These are phyloP conservation scores for Sclerotinia glacialis DNA, from an alignment of 2,329 filamentous ascomycete genomes.

Conservation along the genomic window DNA sequence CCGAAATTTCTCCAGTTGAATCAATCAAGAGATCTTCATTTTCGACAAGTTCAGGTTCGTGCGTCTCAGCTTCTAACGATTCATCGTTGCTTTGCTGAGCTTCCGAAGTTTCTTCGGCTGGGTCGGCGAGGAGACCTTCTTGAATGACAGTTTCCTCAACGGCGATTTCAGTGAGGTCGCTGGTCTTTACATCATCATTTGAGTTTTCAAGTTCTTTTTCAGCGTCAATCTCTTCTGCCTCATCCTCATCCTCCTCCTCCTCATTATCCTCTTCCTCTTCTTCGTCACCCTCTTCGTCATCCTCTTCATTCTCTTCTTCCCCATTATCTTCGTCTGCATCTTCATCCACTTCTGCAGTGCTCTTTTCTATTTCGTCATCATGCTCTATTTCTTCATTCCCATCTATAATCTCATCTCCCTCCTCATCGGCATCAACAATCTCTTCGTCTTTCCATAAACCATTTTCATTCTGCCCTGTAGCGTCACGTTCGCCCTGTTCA, in stretches of 20 bases:
- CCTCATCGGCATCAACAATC: slow-evolving; percentile 21
- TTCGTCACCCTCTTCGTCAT: slow-evolving; percentile 14
- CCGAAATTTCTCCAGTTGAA: slow-evolving; percentile 15
- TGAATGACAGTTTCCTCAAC: slow-evolving; percentile 11
- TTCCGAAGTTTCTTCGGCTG: neutral
- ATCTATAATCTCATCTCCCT: slow-evolving; percentile 18
- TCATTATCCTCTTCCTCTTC: slow-evolving; percentile 22
- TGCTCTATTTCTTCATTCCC: slow-evolving; percentile 17
- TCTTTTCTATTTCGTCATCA: slow-evolving; percentile 21
- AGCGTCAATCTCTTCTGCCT: slow-evolving; percentile 2
- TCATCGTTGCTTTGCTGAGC: slow-evolving; percentile 16
- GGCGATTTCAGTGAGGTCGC: slow-evolving; percentile 5
- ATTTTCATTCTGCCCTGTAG: slow-evolving; percentile 7
- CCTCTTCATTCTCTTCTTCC: slow-evolving; percentile 6
- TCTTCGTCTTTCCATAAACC: slow-evolving; percentile 21
- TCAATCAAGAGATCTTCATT: slow-evolving; percentile 31
- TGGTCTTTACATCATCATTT: neutral
- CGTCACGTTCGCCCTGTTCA: slow-evolving; percentile 9
- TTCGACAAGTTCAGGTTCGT: slow-evolving; percentile 26
- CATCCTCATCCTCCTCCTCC: slow-evolving; percentile 18
- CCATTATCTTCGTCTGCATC: slow-evolving; percentile 22
- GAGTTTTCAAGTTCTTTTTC: neutral
- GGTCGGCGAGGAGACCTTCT: slow-evolving; percentile 1
- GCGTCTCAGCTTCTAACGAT: slow-evolving; percentile 26
- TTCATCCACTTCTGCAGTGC: slow-evolving; percentile 19